These are phyloP conservation scores for Knufia fluminis DNA, from an alignment of 2,329 filamentous ascomycete species.

Conservation along the genomic window DNA sequence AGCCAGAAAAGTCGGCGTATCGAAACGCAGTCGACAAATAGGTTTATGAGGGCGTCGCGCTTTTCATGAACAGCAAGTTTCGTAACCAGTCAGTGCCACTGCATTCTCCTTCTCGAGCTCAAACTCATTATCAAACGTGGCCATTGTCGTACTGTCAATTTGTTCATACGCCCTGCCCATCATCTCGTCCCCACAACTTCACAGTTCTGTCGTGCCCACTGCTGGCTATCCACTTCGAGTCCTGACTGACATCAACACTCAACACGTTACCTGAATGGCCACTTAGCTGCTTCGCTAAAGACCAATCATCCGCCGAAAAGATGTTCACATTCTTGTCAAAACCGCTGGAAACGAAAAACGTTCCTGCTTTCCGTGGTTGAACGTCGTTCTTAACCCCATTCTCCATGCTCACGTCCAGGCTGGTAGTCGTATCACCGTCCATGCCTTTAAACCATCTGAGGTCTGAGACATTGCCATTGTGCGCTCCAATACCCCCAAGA, in stretches of 20 bases:
- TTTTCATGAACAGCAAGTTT: too few relatives aligned
- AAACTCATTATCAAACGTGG: too few relatives aligned
- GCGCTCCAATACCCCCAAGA: constrained; percentile 77
- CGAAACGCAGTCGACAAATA: too few relatives aligned
- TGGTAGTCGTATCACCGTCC: constrained; percentile 51
- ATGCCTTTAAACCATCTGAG: constrained; percentile 86
- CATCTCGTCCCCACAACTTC: constrained; percentile 89
- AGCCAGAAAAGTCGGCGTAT: too few relatives aligned
- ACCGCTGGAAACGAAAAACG: constrained; percentile 81
- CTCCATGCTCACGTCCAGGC: constrained; percentile 7
- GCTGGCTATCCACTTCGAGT: constrained; percentile 87
- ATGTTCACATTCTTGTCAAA: constrained; percentile 95
- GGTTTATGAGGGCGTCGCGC: too few relatives aligned
- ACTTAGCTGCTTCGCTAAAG: constrained; percentile 72
- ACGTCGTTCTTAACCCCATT: constrained; percentile 21
- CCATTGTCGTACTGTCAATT: neutral
- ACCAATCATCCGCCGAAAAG: constrained; percentile 95
- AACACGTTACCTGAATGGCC: constrained; percentile 89
- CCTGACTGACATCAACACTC: constrained; percentile 76
- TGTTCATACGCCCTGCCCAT: constrained; percentile 42
- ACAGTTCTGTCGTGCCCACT: constrained; percentile 90
- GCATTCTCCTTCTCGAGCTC: neutral
- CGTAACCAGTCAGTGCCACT: neutral
- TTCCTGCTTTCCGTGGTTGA: constrained; percentile 68
- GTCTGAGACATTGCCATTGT: constrained; percentile 85